Percentiles rank a stretch among this genome's conserved stretches.
These are phyloP conservation scores for Lindgomyces ingoldianus DNA, from an alignment of 495 filamentous ascomycete species.

Conservation along the genomic window DNA sequence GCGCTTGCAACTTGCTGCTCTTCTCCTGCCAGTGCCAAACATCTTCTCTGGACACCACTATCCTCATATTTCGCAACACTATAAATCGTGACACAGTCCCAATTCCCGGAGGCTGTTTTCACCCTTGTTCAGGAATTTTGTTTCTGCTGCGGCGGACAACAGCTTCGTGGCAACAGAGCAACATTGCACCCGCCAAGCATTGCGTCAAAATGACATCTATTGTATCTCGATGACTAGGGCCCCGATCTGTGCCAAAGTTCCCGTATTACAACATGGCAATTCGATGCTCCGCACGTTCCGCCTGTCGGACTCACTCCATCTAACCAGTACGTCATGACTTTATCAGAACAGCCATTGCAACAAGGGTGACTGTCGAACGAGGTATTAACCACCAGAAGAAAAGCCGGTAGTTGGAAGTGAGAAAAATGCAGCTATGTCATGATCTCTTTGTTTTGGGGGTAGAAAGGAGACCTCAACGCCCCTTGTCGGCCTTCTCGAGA, in stretches of 20 bases:
- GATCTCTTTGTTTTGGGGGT: conserved; percentile 11
- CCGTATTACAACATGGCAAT: not conserved
- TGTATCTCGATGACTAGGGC: not conserved
- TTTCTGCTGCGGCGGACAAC: too few relatives aligned
- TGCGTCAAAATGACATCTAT: conserved; percentile 19
- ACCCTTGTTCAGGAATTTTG: too few relatives aligned
- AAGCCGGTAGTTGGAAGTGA: not conserved
- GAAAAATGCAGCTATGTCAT: conserved; percentile 15
- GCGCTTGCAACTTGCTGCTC: too few relatives aligned
- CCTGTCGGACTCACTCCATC: not conserved
- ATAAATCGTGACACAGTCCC: too few relatives aligned
- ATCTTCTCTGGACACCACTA: too few relatives aligned
- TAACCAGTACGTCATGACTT: not conserved
- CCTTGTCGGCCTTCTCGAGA: not conserved
- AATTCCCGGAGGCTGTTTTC: too few relatives aligned
- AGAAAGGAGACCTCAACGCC: not conserved
- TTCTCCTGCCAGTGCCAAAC: too few relatives aligned
- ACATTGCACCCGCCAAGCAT: conserved; percentile 3
- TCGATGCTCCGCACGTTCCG: not conserved
- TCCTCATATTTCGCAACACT: too few relatives aligned
- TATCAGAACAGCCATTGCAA: not conserved
- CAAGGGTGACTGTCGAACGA: not conserved
- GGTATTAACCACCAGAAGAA: not conserved
- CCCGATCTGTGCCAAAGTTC: not conserved
- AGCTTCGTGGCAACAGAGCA: not conserved